These are phyloP conservation scores for Aristolochia contorta DNA, from an alignment of 164 flowering plant species.

Conservation along the genomic window DNA sequence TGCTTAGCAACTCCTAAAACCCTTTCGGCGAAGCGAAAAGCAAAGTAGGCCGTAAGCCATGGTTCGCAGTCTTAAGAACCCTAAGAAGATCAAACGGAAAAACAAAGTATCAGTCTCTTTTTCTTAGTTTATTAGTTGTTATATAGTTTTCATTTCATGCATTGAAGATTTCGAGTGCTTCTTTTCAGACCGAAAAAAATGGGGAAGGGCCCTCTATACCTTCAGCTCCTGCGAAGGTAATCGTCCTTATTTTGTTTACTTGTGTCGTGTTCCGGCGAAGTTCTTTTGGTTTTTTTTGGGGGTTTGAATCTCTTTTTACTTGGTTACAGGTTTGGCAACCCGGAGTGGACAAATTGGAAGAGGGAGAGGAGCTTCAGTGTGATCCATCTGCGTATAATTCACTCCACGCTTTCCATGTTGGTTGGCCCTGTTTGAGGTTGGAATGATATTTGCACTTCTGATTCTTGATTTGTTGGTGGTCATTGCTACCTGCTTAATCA, in stretches of 20 bases:
- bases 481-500: background rate
- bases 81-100: slow-evolving; percentile 66
- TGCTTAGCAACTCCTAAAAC: no score
- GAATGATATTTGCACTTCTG: background rate
- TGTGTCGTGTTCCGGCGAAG: background rate
- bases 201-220: slow-evolving; percentile 38
- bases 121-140: background rate
- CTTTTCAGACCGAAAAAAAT: slow-evolving; percentile 33
- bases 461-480: background rate
- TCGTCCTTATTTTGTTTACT: background rate
- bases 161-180: background rate
- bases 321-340: slow-evolving; percentile 57
- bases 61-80: slow-evolving; percentile 67
- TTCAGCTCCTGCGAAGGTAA: slow-evolving; percentile 42
- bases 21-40: no score
- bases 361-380: slow-evolving; percentile 89
- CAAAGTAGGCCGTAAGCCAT: slow-evolving; percentile 13
- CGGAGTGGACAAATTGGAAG: slow-evolving; percentile 82
- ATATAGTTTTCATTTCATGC: background rate
- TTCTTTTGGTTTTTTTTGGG: no score
- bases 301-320: background rate
- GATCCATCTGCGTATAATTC: slow-evolving; percentile 84
- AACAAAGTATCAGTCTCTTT: slow-evolving; percentile 30
- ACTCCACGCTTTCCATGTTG: slow-evolving; percentile 76
- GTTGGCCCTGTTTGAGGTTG: slow-evolving; percentile 94